Percentiles rank a stretch among this genome's conserved stretches.
phyloP scores from a whole-genome alignment of 2,329 filamentous ascomycete genomes.

The Pseudocercospora musae region DNA sequence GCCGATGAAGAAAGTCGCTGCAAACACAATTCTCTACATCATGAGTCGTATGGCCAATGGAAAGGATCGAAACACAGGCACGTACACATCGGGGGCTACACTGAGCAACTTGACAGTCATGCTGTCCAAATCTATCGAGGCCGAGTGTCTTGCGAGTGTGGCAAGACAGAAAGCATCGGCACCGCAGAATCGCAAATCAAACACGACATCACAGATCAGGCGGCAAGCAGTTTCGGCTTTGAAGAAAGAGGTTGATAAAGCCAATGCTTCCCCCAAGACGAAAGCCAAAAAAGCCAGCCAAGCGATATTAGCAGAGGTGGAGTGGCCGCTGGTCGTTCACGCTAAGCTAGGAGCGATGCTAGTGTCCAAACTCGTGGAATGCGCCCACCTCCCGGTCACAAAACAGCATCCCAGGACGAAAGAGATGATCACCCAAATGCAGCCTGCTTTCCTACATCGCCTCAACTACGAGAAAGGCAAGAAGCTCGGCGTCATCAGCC shows the following conservation, averaged over 20 bases:
- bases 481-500: slow-evolving; percentile 67
- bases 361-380: slow-evolving; percentile 59
- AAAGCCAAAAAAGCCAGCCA: slow-evolving; percentile 17
- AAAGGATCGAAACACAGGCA: slow-evolving; percentile 16
- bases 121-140: slow-evolving; percentile 28
- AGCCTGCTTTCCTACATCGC: slow-evolving; percentile 77
- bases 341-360: slow-evolving; percentile 66
- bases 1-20: slow-evolving; percentile 69
- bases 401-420: slow-evolving; percentile 64
- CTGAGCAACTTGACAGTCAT: slow-evolving; percentile 22
- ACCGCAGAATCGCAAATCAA: slow-evolving; percentile 7
- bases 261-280: slow-evolving; percentile 6
- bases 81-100: slow-evolving; percentile 24
- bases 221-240: slow-evolving; percentile 16
- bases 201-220: slow-evolving; percentile 8
- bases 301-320: slow-evolving; percentile 20
- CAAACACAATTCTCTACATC: slow-evolving; percentile 66
- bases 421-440: slow-evolving; percentile 58
- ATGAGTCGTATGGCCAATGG: slow-evolving; percentile 26
- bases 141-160: slow-evolving; percentile 25
- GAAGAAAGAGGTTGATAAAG: slow-evolving; percentile 10
- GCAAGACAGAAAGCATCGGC: slow-evolving; percentile 5
- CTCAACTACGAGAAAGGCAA: slow-evolving; percentile 67
- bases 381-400: slow-evolving; percentile 57
- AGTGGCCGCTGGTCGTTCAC: slow-evolving; percentile 56